Conservation (phyloP, 129 eudicot genomes). For the Flaveria ramosissima region DNA sequence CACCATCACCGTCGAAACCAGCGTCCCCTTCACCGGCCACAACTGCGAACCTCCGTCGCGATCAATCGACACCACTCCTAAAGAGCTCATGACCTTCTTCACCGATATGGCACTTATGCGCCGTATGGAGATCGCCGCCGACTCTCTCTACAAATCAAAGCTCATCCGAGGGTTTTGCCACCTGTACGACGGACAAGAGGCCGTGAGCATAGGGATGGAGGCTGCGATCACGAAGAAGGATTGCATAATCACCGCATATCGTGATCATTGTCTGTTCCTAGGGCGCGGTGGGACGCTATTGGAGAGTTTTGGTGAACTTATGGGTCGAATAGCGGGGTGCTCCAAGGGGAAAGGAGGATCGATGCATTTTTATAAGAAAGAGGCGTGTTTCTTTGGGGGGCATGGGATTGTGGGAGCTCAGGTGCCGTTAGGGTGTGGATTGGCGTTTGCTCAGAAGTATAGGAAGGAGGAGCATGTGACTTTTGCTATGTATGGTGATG, state of each 20-base stretch:
- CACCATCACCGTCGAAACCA: constrained; percentile 76
- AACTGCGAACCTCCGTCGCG: constrained; percentile 84
- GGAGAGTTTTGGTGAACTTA: constrained; percentile 71
- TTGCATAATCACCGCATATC: constrained; percentile 81
- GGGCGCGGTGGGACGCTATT: constrained; percentile 81
- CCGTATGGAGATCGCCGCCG: constrained; percentile 98
- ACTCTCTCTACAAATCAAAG: constrained; percentile 89
- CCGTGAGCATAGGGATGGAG: constrained; percentile 93
- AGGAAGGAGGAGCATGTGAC: constrained; percentile 76
- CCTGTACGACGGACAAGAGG: constrained; percentile 94
- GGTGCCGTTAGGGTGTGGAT: constrained; percentile 86
- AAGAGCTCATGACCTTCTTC: constrained; percentile 79
- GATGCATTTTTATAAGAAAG: constrained; percentile 93
- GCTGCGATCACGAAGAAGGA: constrained; percentile 85
- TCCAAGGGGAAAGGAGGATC: constrained; percentile 95
- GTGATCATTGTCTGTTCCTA: constrained; percentile 76
- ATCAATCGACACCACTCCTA: constrained; percentile 63
- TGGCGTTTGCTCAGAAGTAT: constrained; percentile 96
- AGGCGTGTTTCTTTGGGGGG: constrained; percentile 82
- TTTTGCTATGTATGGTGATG: constrained; percentile 88
- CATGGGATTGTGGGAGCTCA: constrained; percentile 99
- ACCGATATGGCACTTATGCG: constrained; percentile 88
- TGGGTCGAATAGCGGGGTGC: constrained; percentile 88
- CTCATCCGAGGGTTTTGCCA: constrained; percentile 95
- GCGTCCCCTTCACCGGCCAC: constrained; percentile 84